Base-by-base conservation (phyloP, 495 filamentous ascomycete species). In the Aspergillus avenaceus region DNA sequence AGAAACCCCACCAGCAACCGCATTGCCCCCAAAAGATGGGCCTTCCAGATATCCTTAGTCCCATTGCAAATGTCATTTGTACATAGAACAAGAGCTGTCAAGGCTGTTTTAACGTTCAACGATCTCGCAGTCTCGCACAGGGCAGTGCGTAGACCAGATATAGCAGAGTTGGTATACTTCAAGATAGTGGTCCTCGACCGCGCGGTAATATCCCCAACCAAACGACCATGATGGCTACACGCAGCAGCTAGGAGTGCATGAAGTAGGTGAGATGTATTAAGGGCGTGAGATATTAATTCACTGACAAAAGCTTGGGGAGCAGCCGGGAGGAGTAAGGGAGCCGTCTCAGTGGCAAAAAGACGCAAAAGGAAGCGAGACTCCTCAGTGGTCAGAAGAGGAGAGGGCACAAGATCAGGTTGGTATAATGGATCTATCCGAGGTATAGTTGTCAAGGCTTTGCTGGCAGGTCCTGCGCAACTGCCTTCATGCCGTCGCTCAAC, bases 41-140 rank as follows among this genome's bases (percentile, higher is more conserved):
- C 54, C 9, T 58, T 31, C 61, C 62, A 65, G n/a, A 58, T 41
- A 4, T 62, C 40, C 60, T 64, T 60, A 27, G 67, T 60, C 0
- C 66, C 66, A 50, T 69, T 69, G 19, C 66, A 69, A 26, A 69
- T 62, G 55, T 69, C 66, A 47, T 69, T 69, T 5, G 62, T 69
- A 50, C 66, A 69, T 9, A 69, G 37, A 1, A 58, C 53, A 59
- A 69, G 65, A 12, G 66, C 66, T 19, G 66, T 64, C 7, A 57
- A 59, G 16, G 59, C 50, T 7, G 53, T 66, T 38, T 67, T 60
- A 0, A 58, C 36, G 37, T 41, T 57, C 11, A 60, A 34, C n/a
- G 22, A 51, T 27, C 55, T 48, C 2, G 50, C 32, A 7, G 23
- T 8, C 2, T 53, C 45, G 22, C 8, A 41, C 2, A 67, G 54